phyloP scores from a whole-genome alignment of 148 eudicot species.

The Dianthus caryophyllus region DNA sequence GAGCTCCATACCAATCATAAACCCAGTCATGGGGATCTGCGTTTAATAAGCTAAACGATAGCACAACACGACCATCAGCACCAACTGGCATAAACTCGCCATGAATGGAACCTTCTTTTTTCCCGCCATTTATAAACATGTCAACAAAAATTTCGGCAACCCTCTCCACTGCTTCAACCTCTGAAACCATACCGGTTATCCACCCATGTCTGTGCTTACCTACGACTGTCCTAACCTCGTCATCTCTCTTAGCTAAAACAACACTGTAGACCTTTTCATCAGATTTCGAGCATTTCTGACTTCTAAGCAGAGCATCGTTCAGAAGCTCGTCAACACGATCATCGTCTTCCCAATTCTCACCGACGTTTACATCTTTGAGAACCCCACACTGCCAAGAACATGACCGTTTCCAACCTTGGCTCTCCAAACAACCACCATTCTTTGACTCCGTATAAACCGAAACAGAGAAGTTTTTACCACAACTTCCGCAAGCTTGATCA shows the following conservation, averaged over 20 bases:
- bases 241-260: slow-evolving; percentile 57
- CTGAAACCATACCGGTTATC: slow-evolving; percentile 62
- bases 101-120: slow-evolving; percentile 65
- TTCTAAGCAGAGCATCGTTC: slow-evolving; percentile 34
- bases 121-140: slow-evolving; percentile 77
- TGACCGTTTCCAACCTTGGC: slow-evolving; percentile 20
- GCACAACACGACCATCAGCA: slow-evolving; percentile 86
- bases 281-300: slow-evolving; percentile 24
- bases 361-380: slow-evolving; percentile 27
- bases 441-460: slow-evolving; percentile 45
- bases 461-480: slow-evolving; percentile 51
- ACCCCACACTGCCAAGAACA: slow-evolving; percentile 61
- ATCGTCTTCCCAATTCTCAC: slow-evolving; percentile 36
- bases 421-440: slow-evolving; percentile 32
- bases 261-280: slow-evolving; percentile 61
- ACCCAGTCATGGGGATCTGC: slow-evolving; percentile 85
- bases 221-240: slow-evolving; percentile 64
- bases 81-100: slow-evolving; percentile 99
- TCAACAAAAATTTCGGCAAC: slow-evolving; percentile 74
- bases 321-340: slow-evolving; percentile 55
- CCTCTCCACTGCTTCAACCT: slow-evolving; percentile 52
- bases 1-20: slow-evolving; percentile 74
- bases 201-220: slow-evolving; percentile 93
- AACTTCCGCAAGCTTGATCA: slow-evolving; percentile 54
- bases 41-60: slow-evolving; percentile 91